Conservation (phyloP, 495 filamentous ascomycete genomes). For the Polyplosphaeria fusca region DNA sequence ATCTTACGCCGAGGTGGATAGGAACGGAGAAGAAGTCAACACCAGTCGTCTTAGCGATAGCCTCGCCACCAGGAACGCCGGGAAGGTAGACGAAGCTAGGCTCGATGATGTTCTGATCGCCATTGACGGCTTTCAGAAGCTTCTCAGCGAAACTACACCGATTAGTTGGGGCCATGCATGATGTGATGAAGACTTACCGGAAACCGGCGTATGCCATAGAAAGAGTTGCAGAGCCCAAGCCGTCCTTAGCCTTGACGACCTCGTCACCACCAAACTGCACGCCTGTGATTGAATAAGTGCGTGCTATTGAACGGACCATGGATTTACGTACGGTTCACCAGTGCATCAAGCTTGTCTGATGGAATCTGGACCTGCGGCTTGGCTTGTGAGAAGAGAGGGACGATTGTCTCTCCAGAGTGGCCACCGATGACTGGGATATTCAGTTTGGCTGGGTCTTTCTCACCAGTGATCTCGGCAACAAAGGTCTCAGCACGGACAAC, state of each 20-base stretch:
- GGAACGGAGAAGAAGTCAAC: slow-evolving; percentile 95
- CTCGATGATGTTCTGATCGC: slow-evolving; percentile 87
- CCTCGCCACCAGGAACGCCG: slow-evolving; percentile 82
- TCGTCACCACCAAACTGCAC: slow-evolving; percentile 98
- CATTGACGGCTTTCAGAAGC: slow-evolving; percentile 80
- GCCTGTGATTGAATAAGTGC: slow-evolving; percentile 44
- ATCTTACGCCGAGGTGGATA: slow-evolving; percentile 86
- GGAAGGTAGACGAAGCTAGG: slow-evolving; percentile 93
- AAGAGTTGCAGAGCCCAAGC: slow-evolving; percentile 88
- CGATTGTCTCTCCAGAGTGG: slow-evolving; percentile 96
- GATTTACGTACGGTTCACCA: slow-evolving; percentile 85
- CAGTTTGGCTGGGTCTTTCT: slow-evolving; percentile 74
- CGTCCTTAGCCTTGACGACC: slow-evolving; percentile 97
- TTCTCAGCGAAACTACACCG: slow-evolving; percentile 82
- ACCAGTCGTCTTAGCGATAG: slow-evolving; percentile 74
- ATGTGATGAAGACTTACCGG: slow-evolving; percentile 54
- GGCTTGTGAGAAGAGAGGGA: slow-evolving; percentile 92
- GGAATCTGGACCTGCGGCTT: slow-evolving; percentile 77
- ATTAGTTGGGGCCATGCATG: slow-evolving; percentile 33
- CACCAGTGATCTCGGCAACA: slow-evolving; percentile 77
- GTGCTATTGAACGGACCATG: not conserved
- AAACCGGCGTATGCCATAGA: slow-evolving; percentile 98
- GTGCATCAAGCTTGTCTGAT: slow-evolving; percentile 75
- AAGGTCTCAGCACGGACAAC: slow-evolving; percentile 98
- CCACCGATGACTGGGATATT: slow-evolving; percentile 92